Percentiles rank a stretch among this genome's conserved stretches.
Evolutionary conservation across 768 basidiomycete genomes (phyloP).

Genomic region (Lactarius hatsudake): DNA sequence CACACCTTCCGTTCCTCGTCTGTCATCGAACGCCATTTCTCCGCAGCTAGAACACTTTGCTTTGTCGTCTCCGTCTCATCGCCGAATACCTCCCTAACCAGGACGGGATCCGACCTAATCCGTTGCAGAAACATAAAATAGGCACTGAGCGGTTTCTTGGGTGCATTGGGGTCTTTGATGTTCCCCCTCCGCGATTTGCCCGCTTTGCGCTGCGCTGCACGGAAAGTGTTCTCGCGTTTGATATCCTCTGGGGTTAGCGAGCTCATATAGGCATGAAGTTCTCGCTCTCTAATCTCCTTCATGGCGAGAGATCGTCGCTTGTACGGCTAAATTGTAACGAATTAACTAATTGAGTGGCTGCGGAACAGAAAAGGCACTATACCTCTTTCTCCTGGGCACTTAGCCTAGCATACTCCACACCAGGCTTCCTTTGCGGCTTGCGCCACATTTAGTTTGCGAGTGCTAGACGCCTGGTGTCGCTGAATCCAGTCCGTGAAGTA

Average conservation of each 20-base stretch:
- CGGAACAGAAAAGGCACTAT: slow-evolving; percentile 31
- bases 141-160: slow-evolving; percentile 91
- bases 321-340: slow-evolving; percentile 58
- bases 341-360: slow-evolving; percentile 27
- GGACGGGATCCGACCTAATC: slow-evolving; percentile 71
- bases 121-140: slow-evolving; percentile 95
- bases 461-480: slow-evolving; percentile 72
- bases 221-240: slow-evolving; percentile 88
- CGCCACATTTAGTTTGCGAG: slow-evolving; percentile 89
- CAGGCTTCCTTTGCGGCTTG: slow-evolving; percentile 95
- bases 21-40: slow-evolving; percentile 90
- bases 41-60: slow-evolving; percentile 90
- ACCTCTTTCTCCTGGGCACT: slow-evolving; percentile 83
- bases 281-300: slow-evolving; percentile 83
- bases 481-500: slow-evolving; percentile 97
- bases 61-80: slow-evolving; percentile 92
- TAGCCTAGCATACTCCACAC: slow-evolving; percentile 81
- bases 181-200: slow-evolving; percentile 92
- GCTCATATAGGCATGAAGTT: slow-evolving; percentile 80
- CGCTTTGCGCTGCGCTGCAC: slow-evolving; percentile 88
- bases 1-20: slow-evolving; percentile 89
- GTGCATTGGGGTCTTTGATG: slow-evolving; percentile 95
- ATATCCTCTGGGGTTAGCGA: slow-evolving; percentile 91
- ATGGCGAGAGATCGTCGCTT: slow-evolving; percentile 78
- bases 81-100: slow-evolving; percentile 82